Conservation (phyloP, 257 asterid genomes). For the Perilla frutescens region DNA sequence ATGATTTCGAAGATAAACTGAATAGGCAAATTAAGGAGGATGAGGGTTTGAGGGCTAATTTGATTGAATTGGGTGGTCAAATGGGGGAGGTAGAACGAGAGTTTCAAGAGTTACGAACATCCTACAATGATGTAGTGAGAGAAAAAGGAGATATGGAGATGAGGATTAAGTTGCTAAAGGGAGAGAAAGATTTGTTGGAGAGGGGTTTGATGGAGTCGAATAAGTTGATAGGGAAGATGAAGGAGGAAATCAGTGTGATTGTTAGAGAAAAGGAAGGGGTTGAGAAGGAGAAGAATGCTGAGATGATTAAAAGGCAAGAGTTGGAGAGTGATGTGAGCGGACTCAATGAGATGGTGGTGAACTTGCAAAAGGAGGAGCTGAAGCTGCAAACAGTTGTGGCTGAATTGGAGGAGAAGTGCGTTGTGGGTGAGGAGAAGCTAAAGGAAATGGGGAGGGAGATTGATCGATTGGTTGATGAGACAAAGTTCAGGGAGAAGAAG, state of each 20-base stretch:
- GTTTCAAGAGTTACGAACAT: slow-evolving; percentile 45
- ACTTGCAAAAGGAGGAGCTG: slow-evolving; percentile 51
- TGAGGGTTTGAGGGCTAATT: slow-evolving; percentile 37
- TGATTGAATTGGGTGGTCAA: slow-evolving; percentile 52
- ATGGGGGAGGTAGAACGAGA: slow-evolving; percentile 41
- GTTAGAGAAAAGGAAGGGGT: slow-evolving; percentile 52
- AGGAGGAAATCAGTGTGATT: slow-evolving; percentile 40
- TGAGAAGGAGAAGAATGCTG: slow-evolving; percentile 56
- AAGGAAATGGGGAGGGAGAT: slow-evolving; percentile 55
- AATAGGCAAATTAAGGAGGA: slow-evolving; percentile 47
- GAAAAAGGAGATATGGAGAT: slow-evolving; percentile 50
- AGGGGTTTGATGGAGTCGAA: slow-evolving; percentile 45
- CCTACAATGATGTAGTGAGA: slow-evolving; percentile 36
- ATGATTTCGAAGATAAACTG: slow-evolving; percentile 47
- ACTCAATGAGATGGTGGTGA: slow-evolving; percentile 51
- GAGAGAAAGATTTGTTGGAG: slow-evolving; percentile 48
- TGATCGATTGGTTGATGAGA: slow-evolving; percentile 50
- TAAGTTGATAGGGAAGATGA: slow-evolving; percentile 44
- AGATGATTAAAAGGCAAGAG: slow-evolving; percentile 45
- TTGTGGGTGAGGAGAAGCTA: slow-evolving; percentile 56
- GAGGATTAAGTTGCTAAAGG: slow-evolving; percentile 42
- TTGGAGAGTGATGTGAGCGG: slow-evolving; percentile 52
- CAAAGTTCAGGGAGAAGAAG: slow-evolving; percentile 45
- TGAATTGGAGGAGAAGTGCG: slow-evolving; percentile 64
- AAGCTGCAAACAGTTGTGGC: slow-evolving; percentile 42